These are phyloP conservation scores for Paracorniculantispora psalliotae DNA, from an alignment of 2,329 filamentous ascomycete genomes.

Conservation along the genomic window DNA sequence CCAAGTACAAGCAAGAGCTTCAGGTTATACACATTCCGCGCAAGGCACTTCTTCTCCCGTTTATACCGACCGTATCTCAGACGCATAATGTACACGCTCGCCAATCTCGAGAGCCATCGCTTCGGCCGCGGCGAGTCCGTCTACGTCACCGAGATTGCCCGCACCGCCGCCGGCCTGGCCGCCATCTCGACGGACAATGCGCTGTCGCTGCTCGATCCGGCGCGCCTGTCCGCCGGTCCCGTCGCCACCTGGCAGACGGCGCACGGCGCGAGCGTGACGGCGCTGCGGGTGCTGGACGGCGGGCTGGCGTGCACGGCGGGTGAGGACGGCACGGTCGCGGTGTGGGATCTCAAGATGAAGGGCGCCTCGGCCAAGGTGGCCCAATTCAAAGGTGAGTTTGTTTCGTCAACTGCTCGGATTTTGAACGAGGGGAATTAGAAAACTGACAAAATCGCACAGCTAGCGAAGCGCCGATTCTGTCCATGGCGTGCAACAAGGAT, in stretches of 20 bases:
- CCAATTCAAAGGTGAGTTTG: slow-evolving; percentile 39
- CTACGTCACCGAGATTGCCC: slow-evolving; percentile 56
- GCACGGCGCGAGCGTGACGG: slow-evolving; percentile 57
- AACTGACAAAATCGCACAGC: slow-evolving; percentile 31
- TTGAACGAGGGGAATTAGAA: slow-evolving; percentile 19
- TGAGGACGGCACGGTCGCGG: slow-evolving; percentile 60
- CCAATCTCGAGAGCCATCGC: slow-evolving; percentile 26
- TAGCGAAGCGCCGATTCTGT: slow-evolving; percentile 51
- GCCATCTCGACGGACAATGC: slow-evolving; percentile 66
- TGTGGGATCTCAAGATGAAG: slow-evolving; percentile 60
- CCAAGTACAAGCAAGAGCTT: no score
- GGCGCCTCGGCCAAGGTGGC: slow-evolving; percentile 35
- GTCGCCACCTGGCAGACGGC: slow-evolving; percentile 43
- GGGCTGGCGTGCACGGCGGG: slow-evolving; percentile 64
- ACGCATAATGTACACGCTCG: slow-evolving; percentile 30
- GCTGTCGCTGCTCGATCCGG: slow-evolving; percentile 60
- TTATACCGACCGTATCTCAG: no score
- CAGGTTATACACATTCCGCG: no score
- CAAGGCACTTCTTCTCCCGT: no score
- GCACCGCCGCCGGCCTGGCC: slow-evolving; percentile 48
- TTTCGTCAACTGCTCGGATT: background rate
- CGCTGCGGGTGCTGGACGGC: slow-evolving; percentile 49
- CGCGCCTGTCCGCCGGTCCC: slow-evolving; percentile 48
- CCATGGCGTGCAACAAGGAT: slow-evolving; percentile 55
- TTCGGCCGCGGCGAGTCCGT: slow-evolving; percentile 31